phyloP scores from a whole-genome alignment of 2,329 filamentous ascomycete genomes.

The Ilyonectria destructans region DNA sequence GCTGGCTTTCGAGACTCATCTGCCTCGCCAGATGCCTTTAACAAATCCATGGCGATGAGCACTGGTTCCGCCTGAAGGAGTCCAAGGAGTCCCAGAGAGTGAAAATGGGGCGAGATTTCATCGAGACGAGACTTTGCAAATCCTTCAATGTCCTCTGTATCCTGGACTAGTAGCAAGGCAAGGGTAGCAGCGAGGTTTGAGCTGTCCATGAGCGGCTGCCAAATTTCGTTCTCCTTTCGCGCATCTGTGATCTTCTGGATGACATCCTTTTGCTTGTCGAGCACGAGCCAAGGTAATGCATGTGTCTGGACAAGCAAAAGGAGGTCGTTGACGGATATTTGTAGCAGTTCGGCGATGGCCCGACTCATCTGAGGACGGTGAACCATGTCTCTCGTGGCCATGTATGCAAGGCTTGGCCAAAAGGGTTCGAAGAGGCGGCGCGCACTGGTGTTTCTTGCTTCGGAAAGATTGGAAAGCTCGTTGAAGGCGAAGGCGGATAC shows the following conservation, averaged over 20 bases:
- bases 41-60: conserved; percentile 82
- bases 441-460: conserved; percentile 73
- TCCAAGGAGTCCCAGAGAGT: conserved; percentile 75
- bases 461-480: conserved; percentile 83
- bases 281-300: conserved; percentile 88
- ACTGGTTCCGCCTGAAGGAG: conserved; percentile 84
- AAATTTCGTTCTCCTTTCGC: conserved; percentile 78
- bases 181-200: conserved; percentile 73
- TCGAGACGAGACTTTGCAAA: conserved; percentile 79
- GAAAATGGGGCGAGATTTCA: conserved; percentile 80
- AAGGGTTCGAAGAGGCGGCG: conserved; percentile 86
- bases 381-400: conserved; percentile 86
- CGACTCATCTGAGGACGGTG: conserved; percentile 86
- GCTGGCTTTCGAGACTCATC: conserved; percentile 69
- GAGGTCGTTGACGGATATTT: conserved; percentile 82
- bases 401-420: conserved; percentile 88
- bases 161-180: conserved; percentile 73
- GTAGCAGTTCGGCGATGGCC: conserved; percentile 85
- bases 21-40: conserved; percentile 84
- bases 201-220: conserved; percentile 69
- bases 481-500: conserved; percentile 87
- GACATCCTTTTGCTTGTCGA: conserved; percentile 83
- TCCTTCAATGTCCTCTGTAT: conserved; percentile 71
- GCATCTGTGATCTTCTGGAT: conserved; percentile 87
- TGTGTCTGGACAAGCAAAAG: conserved; percentile 83